Evolutionary conservation across 1,139 yeast genomes (phyloP).

Genomic region (Diutina ranongensis): DNA sequence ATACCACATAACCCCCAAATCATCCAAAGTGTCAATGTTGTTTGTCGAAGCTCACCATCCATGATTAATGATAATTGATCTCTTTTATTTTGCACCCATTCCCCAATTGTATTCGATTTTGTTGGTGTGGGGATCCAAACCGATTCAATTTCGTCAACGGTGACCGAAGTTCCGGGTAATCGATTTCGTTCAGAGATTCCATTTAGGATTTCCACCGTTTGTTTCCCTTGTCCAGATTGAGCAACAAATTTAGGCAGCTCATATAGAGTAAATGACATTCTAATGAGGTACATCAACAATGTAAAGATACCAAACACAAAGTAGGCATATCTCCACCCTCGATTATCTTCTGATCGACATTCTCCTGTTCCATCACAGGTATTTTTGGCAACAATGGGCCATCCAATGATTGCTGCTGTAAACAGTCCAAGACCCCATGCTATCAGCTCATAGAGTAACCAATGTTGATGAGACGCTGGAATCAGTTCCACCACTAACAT

Average conservation of each 20-base stretch:
- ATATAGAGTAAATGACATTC: conserved; percentile 22
- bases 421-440: conserved; percentile 6
- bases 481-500: conserved; percentile 5
- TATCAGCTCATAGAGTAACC: conserved; percentile 1
- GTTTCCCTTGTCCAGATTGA: not conserved
- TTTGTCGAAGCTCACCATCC: not conserved
- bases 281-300: not conserved
- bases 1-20: conserved; percentile 4
- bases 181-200: not conserved
- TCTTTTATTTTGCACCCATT: not conserved
- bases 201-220: not conserved
- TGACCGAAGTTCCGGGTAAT: not conserved
- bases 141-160: not conserved
- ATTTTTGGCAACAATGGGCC: conserved; percentile 1
- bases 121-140: not conserved
- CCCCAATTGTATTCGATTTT: not conserved
- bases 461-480: conserved; percentile 2
- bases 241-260: conserved; percentile 2
- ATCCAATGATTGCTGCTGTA: conserved; percentile 5
- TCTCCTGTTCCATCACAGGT: not conserved
- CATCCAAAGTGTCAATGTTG: not conserved
- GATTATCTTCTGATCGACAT: not conserved
- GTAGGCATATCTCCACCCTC: conserved; percentile 3
- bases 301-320: not conserved
- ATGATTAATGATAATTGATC: not conserved